Percentiles rank a stretch among this genome's conserved stretches.
These are phyloP conservation scores for Lentinula lateritia DNA, from an alignment of 768 basidiomycete genomes.

Conservation along the genomic window DNA sequence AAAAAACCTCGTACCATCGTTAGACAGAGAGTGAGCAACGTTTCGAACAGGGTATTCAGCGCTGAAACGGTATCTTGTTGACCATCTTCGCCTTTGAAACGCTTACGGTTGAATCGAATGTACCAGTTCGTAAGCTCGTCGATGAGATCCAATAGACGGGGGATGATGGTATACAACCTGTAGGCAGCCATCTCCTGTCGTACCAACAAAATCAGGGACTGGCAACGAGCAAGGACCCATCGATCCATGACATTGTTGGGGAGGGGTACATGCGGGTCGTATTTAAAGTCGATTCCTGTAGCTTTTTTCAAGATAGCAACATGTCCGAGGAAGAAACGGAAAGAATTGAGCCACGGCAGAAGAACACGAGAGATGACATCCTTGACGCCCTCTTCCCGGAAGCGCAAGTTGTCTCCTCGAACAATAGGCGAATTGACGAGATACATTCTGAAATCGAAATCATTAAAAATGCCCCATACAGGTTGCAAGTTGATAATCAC, in stretches of 20 bases:
- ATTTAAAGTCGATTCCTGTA: conserved; percentile 70
- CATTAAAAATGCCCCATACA: not conserved
- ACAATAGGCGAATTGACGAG: conserved; percentile 98
- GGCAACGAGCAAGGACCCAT: conserved; percentile 98
- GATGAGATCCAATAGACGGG: conserved; percentile 85
- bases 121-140: conserved; percentile 99
- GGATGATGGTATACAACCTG: conserved; percentile 94
- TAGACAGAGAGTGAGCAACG: conserved; percentile 87
- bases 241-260: conserved; percentile 96
- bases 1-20: conserved; percentile 69
- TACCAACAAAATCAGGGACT: conserved; percentile 90
- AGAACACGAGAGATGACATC: conserved; percentile 96
- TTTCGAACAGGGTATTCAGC: conserved; percentile 93
- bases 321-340: conserved; percentile 99
- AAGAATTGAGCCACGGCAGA: conserved; percentile 96
- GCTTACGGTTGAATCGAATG: conserved; percentile 95
- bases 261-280: conserved; percentile 79
- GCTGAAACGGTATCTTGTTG: conserved; percentile 82
- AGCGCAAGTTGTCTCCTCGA: conserved; percentile 93
- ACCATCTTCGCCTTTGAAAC: conserved; percentile 93
- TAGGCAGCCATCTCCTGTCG: conserved; percentile 96
- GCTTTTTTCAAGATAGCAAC: conserved; percentile 82
- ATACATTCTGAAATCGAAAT: conserved; percentile 68
- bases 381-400: conserved; percentile 96
- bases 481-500: conserved; percentile 26